These are phyloP conservation scores for Phytophthora ramorum DNA, from an alignment of 352 stramenopile species.

Conservation along the genomic window DNA sequence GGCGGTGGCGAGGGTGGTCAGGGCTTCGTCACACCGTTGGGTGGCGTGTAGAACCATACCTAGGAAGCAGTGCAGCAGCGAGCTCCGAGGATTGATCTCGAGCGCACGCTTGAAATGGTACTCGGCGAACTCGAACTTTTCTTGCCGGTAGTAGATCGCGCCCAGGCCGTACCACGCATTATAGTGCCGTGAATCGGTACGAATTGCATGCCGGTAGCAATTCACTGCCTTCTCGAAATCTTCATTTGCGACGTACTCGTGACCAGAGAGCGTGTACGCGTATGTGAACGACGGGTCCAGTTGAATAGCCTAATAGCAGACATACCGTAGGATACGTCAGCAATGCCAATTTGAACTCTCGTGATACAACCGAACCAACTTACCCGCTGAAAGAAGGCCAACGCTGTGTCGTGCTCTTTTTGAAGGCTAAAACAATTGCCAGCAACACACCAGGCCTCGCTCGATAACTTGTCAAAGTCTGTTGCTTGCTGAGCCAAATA, in stretches of 20 bases:
- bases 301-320: slow-evolving; percentile 84
- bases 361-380: slow-evolving; percentile 8
- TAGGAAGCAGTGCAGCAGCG: slow-evolving; percentile 95
- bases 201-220: slow-evolving; percentile 96
- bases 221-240: slow-evolving; percentile 98
- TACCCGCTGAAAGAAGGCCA: slow-evolving; percentile 96
- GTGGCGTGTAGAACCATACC: slow-evolving; percentile 96
- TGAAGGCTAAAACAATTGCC: slow-evolving; percentile 98
- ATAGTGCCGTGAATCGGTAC: slow-evolving; percentile 93
- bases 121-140: slow-evolving; percentile 97
- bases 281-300: slow-evolving; percentile 96
- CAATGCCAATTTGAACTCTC: neutral
- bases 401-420: slow-evolving; percentile 97
- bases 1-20: slow-evolving; percentile 90
- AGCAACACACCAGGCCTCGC: slow-evolving; percentile 96
- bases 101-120: slow-evolving; percentile 96
- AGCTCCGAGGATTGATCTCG: slow-evolving; percentile 94
- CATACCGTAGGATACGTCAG: neutral
- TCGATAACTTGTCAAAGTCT: slow-evolving; percentile 93
- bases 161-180: slow-evolving; percentile 94
- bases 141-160: slow-evolving; percentile 97
- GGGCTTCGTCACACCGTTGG: slow-evolving; percentile 89
- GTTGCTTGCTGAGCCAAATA: slow-evolving; percentile 95
- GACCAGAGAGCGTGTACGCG: slow-evolving; percentile 97
- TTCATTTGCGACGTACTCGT: slow-evolving; percentile 98